Percentiles rank a stretch among this genome's conserved stretches.
phyloP scores from a whole-genome alignment of 2,329 filamentous ascomycete genomes.

The Ustulina deusta region DNA sequence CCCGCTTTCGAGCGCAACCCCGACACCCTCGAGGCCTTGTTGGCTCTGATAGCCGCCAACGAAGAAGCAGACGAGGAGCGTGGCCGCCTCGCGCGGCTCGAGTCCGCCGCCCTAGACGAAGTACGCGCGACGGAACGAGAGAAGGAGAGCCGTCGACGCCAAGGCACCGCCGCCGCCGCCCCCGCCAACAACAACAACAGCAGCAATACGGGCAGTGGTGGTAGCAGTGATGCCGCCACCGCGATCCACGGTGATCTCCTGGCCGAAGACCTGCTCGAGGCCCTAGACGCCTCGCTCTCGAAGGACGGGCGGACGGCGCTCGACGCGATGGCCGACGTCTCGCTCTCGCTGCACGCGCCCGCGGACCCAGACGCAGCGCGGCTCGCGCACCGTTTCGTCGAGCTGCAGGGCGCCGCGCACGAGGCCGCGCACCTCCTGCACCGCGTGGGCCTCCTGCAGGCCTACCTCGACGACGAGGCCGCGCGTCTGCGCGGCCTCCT shows the following conservation, averaged over 20 bases:
- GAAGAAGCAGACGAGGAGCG: slow-evolving; percentile 81
- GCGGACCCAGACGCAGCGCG: slow-evolving; percentile 46
- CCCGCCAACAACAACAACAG: slow-evolving; percentile 22
- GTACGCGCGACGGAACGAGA: slow-evolving; percentile 55
- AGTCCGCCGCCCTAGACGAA: slow-evolving; percentile 69
- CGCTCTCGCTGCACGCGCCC: slow-evolving; percentile 63
- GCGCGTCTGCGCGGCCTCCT: slow-evolving; percentile 56
- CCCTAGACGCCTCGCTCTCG: slow-evolving; percentile 66
- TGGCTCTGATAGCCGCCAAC: slow-evolving; percentile 80
- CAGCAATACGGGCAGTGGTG: not conserved
- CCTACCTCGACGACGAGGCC: slow-evolving; percentile 66
- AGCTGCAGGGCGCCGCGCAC: slow-evolving; percentile 66
- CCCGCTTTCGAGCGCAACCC: slow-evolving; percentile 88
- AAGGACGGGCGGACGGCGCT: slow-evolving; percentile 67
- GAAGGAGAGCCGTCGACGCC: slow-evolving; percentile 19
- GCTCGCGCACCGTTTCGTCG: slow-evolving; percentile 65
- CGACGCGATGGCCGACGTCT: slow-evolving; percentile 66
- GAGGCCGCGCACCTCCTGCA: slow-evolving; percentile 67
- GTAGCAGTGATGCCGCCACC: slow-evolving; percentile 25
- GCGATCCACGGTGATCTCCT: slow-evolving; percentile 44
- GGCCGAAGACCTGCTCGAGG: slow-evolving; percentile 60
- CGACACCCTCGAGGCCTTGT: slow-evolving; percentile 80
- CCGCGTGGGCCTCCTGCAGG: slow-evolving; percentile 67
- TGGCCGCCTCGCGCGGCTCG: slow-evolving; percentile 67
- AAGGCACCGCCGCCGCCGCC: too few species aligned